phyloP scores from a whole-genome alignment of 495 filamentous ascomycete genomes.

The Amphirosellinia nigrospora region DNA sequence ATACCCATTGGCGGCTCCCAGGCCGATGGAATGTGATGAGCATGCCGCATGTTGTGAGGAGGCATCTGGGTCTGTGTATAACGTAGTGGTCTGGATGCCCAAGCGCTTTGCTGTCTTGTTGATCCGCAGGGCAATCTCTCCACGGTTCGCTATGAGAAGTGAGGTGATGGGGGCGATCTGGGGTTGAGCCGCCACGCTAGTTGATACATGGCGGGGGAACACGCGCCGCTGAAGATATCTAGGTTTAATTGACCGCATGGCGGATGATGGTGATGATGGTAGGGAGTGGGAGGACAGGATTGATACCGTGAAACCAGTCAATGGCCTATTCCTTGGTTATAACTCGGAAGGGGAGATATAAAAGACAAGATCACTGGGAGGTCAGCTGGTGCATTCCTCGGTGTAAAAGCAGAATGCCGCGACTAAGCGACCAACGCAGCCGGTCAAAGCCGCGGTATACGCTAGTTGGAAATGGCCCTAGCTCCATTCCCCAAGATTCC shows the following conservation, averaged over 20 bases:
- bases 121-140: slow-evolving; percentile 95
- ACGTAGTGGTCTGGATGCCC: slow-evolving; percentile 91
- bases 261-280: not conserved
- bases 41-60: slow-evolving; percentile 85
- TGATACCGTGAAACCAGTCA: not conserved
- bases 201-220: slow-evolving; percentile 35
- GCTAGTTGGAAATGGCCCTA: not conserved
- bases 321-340: not conserved
- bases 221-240: slow-evolving; percentile 32
- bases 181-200: slow-evolving; percentile 37
- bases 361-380: not conserved
- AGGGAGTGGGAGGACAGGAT: not conserved
- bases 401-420: slow-evolving; percentile 6
- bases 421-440: slow-evolving; percentile 19
- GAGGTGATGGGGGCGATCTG: slow-evolving; percentile 69
- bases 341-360: not conserved
- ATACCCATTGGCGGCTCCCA: slow-evolving; percentile 82
- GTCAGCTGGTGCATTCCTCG: slow-evolving; percentile 19
- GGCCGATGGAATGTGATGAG: slow-evolving; percentile 79
- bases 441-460: slow-evolving; percentile 5
- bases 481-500: not conserved
- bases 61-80: slow-evolving; percentile 94
- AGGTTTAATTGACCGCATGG: slow-evolving; percentile 43
- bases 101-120: slow-evolving; percentile 82
- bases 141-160: slow-evolving; percentile 93